A percentile compares a stretch with the other conserved stretches of the same genome.
Conservation (phyloP, 1,284 basidiomycete species). For the Boletus sp. region DNA sequence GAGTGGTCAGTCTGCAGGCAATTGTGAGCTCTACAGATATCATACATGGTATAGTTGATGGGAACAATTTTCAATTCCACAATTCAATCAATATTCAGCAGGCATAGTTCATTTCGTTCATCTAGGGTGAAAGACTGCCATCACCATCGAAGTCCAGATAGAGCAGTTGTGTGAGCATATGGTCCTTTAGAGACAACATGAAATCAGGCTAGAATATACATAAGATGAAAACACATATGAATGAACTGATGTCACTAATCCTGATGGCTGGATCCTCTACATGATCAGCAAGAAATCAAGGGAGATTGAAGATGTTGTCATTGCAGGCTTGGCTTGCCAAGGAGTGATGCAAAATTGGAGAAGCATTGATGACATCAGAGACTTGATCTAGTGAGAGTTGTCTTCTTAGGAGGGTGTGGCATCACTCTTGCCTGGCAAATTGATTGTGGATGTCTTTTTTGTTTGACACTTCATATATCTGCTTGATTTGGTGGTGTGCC, state of each 20-base stretch:
- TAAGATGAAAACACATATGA: background rate
- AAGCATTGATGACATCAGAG: background rate
- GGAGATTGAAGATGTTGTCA: background rate
- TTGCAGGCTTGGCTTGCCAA: background rate
- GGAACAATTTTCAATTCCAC: background rate
- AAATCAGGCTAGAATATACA: background rate
- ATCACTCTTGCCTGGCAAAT: background rate
- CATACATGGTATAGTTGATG: background rate
- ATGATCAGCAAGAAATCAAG: background rate
- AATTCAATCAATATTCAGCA: background rate
- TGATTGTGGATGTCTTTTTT: background rate
- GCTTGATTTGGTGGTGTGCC: conserved; percentile 2
- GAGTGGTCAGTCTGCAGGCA: background rate
- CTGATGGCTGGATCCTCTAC: background rate
- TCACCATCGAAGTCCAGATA: background rate
- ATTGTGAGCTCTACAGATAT: background rate
- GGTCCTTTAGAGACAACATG: background rate
- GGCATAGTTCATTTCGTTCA: background rate
- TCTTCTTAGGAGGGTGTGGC: background rate
- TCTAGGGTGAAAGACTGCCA: background rate
- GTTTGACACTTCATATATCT: conserved; percentile 4
- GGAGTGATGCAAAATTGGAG: background rate
- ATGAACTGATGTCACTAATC: background rate
- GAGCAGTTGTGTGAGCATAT: background rate
- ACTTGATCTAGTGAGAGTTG: background rate